Evolutionary conservation across 768 basidiomycete species (phyloP), one percentile per base, ranked within the genome.

Genomic region (Leccinum incarnatum): DNA sequence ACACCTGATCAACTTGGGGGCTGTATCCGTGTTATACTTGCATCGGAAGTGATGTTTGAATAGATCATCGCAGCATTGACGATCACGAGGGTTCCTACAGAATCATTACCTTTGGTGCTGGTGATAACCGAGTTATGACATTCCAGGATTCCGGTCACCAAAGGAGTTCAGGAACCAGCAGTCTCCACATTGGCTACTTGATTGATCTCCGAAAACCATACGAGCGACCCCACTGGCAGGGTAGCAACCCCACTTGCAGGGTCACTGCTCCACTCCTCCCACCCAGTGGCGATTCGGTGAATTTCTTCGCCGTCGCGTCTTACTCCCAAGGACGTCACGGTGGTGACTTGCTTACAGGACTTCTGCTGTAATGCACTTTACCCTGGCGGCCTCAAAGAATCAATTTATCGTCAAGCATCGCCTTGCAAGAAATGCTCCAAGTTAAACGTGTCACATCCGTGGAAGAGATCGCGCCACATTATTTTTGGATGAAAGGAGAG

Each of bases 401-500:
- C 12, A 12, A 17, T 17, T 4, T n/a, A 46, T 46, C 45, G 2
- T 46, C 5, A 45, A 45, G 36, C 15, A 46, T n/a, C n/a, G 48
- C 29, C 14, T 6, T 21, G n/a, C 17, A 40, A 37, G 15, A 21
- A 23, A 67, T 58, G 62, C n/a, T 47, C 21, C 32, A 32, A 32
- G 32, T 32, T 23, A 1, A 60, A 50, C n/a, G 8, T 15, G 47
- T 54, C 54, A 10, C 53, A 10, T 62, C 57, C 2, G 14, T 11
- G 14, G 14, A n/a, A 51, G 58, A 51, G 34, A 32, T 36, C 19
- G 42, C 53, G 27, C 23, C 45, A 1, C 8, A 2, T 7, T 29
- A 19, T 34, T 56, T 5, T 46, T 53, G 12, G 40, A 59, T n/a
- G 14, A 15, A 63, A 60, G 30, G 53, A 60, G 4, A 5, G 32